Percentiles rank a stretch among this genome's conserved stretches.
These are phyloP conservation scores for Cladorrhinum samala DNA, from an alignment of 495 filamentous ascomycete species.

Conservation along the genomic window DNA sequence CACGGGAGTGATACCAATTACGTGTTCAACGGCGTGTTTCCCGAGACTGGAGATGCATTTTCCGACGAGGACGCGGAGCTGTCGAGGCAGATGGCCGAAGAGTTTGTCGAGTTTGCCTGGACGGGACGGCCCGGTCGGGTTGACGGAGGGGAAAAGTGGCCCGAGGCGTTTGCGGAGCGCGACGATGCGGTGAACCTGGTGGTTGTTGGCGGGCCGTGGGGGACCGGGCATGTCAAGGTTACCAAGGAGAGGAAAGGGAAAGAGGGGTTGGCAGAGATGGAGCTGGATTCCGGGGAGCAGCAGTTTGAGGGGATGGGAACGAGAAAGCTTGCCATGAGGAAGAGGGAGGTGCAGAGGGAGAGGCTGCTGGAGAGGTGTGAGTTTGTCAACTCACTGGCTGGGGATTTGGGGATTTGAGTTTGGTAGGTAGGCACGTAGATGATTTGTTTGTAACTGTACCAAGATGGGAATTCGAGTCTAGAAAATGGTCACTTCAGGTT, in stretches of 20 bases:
- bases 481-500: no score
- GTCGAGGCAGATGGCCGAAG: conserved; percentile 4
- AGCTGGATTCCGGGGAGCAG: no score
- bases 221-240: conserved; percentile 6
- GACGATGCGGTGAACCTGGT: conserved; percentile 3
- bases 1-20: conserved; percentile 31
- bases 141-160: conserved; percentile 4
- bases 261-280: no score
- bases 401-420: conserved; percentile 15
- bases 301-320: no score
- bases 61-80: conserved; percentile 17
- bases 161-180: conserved; percentile 10
- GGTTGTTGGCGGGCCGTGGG: conserved; percentile 18
- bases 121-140: conserved; percentile 7
- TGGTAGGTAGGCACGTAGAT: background rate
- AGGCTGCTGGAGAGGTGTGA: conserved; percentile 16
- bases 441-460: no score
- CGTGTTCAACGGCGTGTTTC: conserved; percentile 26
- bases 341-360: conserved; percentile 11
- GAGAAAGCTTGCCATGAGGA: no score
- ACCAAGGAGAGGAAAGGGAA: conserved; percentile 1
- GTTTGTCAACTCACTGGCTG: conserved; percentile 15
- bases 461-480: no score
- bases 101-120: conserved; percentile 19
- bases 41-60: conserved; percentile 14